These are phyloP conservation scores for Coniella lustricola DNA, from an alignment of 2,329 filamentous ascomycete species.

Conservation along the genomic window DNA sequence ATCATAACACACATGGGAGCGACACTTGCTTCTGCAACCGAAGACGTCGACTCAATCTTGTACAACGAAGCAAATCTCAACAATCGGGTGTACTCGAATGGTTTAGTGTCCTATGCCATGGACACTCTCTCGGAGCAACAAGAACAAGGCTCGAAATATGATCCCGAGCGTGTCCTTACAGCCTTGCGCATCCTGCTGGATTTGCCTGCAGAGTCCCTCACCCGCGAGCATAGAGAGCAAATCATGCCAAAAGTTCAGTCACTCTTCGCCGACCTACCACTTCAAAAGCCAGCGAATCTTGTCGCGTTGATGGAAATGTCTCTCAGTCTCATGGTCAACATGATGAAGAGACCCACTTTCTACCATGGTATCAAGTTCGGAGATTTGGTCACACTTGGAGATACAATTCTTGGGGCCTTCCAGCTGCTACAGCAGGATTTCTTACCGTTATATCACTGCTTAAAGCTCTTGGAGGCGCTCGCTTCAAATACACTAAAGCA, in stretches of 20 bases:
- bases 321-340: slow-evolving; percentile 39
- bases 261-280: slow-evolving; percentile 21
- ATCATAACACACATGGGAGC: slow-evolving; percentile 2
- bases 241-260: slow-evolving; percentile 31
- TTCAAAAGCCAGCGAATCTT: slow-evolving; percentile 2
- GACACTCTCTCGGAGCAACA: slow-evolving; percentile 4
- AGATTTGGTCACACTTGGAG: slow-evolving; percentile 27
- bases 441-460: slow-evolving; percentile 1
- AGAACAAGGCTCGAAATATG: not conserved
- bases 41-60: not conserved
- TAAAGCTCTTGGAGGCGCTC: slow-evolving; percentile 12
- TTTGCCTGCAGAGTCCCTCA: slow-evolving; percentile 33
- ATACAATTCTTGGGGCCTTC: slow-evolving; percentile 11
- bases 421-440: not conserved
- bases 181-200: slow-evolving; percentile 22
- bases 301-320: slow-evolving; percentile 25
- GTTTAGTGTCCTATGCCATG: slow-evolving; percentile 9
- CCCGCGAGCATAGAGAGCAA: slow-evolving; percentile 36
- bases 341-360: slow-evolving; percentile 45
- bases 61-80: slow-evolving; percentile 13
- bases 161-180: not conserved
- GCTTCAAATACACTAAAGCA: slow-evolving; percentile 12
- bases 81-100: slow-evolving; percentile 12
- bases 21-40: not conserved
- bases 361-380: slow-evolving; percentile 40